Conservation (phyloP, 345 rosid species). For the Sonneratia alba region DNA sequence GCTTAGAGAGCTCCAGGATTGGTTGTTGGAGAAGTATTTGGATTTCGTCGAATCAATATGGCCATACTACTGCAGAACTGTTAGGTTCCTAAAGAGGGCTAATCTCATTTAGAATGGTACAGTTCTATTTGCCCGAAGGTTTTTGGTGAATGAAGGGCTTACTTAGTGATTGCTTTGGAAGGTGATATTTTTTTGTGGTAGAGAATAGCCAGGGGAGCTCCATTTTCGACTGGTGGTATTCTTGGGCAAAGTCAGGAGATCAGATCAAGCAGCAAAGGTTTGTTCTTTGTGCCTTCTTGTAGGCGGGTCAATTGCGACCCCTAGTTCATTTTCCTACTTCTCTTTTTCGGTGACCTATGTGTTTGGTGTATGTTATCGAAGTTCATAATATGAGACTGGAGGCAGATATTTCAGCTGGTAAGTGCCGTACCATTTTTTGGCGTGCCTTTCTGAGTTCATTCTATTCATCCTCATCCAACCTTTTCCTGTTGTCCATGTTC, state of each 20-base stretch:
- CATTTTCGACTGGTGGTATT: slow-evolving; percentile 25
- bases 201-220: slow-evolving; percentile 13
- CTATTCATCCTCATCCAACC: not conserved
- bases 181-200: not conserved
- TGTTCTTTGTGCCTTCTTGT: not conserved
- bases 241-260: slow-evolving; percentile 8
- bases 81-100: slow-evolving; percentile 90
- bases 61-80: slow-evolving; percentile 91
- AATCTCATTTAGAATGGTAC: slow-evolving; percentile 42
- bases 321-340: not conserved
- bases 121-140: slow-evolving; percentile 3
- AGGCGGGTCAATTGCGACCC: not conserved
- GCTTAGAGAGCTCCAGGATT: slow-evolving; percentile 44
- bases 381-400: not conserved
- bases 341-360: not conserved
- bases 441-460: not conserved
- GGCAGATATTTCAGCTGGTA: not conserved
- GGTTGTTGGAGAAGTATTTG: slow-evolving; percentile 61
- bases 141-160: slow-evolving; percentile 7
- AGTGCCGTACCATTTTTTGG: not conserved
- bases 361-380: not conserved
- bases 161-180: slow-evolving; percentile 2
- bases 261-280: slow-evolving; percentile 5
- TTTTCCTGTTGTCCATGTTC: not conserved
- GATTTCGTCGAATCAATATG: slow-evolving; percentile 80